Evolutionary conservation across 768 basidiomycete species (phyloP).

Genomic region (Tulasnella sp.): DNA sequence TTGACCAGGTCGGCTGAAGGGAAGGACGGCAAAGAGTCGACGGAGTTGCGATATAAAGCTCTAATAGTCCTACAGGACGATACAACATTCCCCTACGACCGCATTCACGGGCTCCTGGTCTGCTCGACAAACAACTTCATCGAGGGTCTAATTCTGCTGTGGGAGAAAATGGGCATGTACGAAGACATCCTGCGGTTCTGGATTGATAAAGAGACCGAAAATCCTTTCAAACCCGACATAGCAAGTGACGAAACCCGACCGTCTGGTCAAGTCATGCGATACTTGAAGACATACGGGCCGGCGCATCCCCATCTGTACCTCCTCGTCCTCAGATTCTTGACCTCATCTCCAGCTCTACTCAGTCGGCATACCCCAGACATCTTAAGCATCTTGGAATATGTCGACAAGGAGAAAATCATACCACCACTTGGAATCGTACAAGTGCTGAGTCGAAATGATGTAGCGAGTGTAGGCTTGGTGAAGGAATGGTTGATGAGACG

Average conservation of each 20-base stretch:
- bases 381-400: conserved; percentile 54
- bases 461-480: conserved; percentile 84
- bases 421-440: conserved; percentile 85
- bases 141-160: conserved; percentile 75
- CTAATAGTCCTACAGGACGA: conserved; percentile 54
- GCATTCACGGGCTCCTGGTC: conserved; percentile 86
- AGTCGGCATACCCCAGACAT: conserved; percentile 62
- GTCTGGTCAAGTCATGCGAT: conserved; percentile 52
- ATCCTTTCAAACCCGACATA: neutral
- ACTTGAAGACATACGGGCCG: conserved; percentile 65
- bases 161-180: conserved; percentile 93
- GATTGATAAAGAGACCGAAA: conserved; percentile 54
- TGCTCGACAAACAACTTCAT: conserved; percentile 80
- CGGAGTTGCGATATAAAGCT: conserved; percentile 49
- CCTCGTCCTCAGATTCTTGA: conserved; percentile 81
- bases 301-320: conserved; percentile 69
- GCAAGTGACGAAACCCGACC: conserved; percentile 22
- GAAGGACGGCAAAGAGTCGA: conserved; percentile 19
- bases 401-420: conserved; percentile 75
- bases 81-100: conserved; percentile 55
- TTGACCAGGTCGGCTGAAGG: conserved; percentile 41
- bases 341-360: conserved; percentile 66
- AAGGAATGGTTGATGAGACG: conserved; percentile 81
- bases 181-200: conserved; percentile 90
- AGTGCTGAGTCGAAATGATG: conserved; percentile 75